phyloP scores from a whole-genome alignment of 2,329 filamentous ascomycete genomes.

The Colletotrichum lentis region DNA sequence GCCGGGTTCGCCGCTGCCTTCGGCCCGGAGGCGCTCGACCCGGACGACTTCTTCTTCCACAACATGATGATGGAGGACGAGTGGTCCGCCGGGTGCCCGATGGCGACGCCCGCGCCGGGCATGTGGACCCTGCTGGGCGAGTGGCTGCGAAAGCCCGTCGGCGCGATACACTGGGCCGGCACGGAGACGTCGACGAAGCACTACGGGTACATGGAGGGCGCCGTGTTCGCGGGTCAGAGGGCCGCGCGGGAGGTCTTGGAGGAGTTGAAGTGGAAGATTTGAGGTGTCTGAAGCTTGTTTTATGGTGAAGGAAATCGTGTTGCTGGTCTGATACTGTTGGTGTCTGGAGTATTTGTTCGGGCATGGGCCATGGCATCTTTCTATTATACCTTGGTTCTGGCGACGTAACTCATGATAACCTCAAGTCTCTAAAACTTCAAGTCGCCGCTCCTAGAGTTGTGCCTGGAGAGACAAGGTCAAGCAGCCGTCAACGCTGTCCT shows the following conservation, averaged over 20 bases:
- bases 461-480: slow-evolving; percentile 13
- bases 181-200: slow-evolving; percentile 35
- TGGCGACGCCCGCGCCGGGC: slow-evolving; percentile 33
- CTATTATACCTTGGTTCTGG: no score
- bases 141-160: slow-evolving; percentile 36
- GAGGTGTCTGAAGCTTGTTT: neutral
- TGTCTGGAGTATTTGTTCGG: no score
- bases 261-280: slow-evolving; percentile 32
- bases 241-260: slow-evolving; percentile 32
- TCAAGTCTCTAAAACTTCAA: no score
- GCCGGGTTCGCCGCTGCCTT: slow-evolving; percentile 36
- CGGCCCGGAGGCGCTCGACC: slow-evolving; percentile 35
- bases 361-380: neutral
- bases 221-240: slow-evolving; percentile 32
- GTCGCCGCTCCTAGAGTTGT: no score
- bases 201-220: slow-evolving; percentile 34
- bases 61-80: slow-evolving; percentile 38
- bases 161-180: slow-evolving; percentile 32
- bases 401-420: no score
- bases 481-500: slow-evolving; percentile 52
- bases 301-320: no score
- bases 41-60: slow-evolving; percentile 36
- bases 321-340: no score
- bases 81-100: slow-evolving; percentile 30
- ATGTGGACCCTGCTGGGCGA: slow-evolving; percentile 37